phyloP scores from a whole-genome alignment of 495 filamentous ascomycete species.

The Amniculicola lignicola region DNA sequence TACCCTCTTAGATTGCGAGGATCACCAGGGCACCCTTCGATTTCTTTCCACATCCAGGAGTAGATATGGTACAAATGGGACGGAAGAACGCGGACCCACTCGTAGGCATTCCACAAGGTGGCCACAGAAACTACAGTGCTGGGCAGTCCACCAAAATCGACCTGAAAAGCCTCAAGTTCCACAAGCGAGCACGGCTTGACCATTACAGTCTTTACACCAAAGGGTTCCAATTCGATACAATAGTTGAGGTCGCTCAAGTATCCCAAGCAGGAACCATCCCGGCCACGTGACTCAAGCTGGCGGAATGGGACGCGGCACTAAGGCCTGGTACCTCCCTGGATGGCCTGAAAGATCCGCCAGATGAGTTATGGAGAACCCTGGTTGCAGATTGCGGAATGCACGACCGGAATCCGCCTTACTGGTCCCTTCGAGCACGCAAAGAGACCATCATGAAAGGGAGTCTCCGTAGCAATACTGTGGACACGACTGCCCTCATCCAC shows the following conservation, averaged over 20 bases:
- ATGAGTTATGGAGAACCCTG: slow-evolving; percentile 46
- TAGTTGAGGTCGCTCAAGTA: slow-evolving; percentile 27
- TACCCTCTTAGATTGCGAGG: slow-evolving; percentile 31
- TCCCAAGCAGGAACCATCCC: slow-evolving; percentile 33
- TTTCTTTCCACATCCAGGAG: slow-evolving; percentile 8
- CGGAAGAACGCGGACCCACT: slow-evolving; percentile 45
- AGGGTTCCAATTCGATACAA: slow-evolving; percentile 41
- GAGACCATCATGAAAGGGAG: slow-evolving; percentile 28
- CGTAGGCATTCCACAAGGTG: slow-evolving; percentile 36
- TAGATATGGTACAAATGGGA: slow-evolving; percentile 16
- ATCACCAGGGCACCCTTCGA: slow-evolving; percentile 14
- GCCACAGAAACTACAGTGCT: slow-evolving; percentile 39
- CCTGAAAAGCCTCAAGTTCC: slow-evolving; percentile 36
- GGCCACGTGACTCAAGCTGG: slow-evolving; percentile 29
- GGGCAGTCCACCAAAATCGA: slow-evolving; percentile 34
- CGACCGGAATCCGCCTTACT: slow-evolving; percentile 39
- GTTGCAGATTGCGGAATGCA: slow-evolving; percentile 44
- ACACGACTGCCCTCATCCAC: slow-evolving; percentile 42
- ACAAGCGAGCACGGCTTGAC: slow-evolving; percentile 17
- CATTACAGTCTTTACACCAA: slow-evolving; percentile 44
- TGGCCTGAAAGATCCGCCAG: too few species aligned
- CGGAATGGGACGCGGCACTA: slow-evolving; percentile 18
- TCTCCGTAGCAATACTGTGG: slow-evolving; percentile 34
- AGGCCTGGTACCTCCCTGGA: too few species aligned
- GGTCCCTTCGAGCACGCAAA: slow-evolving; percentile 37